Percentiles rank a stretch among this genome's conserved stretches.
Conservation (phyloP, 208 protist genomes). For the Leishmania amazonensis region DNA sequence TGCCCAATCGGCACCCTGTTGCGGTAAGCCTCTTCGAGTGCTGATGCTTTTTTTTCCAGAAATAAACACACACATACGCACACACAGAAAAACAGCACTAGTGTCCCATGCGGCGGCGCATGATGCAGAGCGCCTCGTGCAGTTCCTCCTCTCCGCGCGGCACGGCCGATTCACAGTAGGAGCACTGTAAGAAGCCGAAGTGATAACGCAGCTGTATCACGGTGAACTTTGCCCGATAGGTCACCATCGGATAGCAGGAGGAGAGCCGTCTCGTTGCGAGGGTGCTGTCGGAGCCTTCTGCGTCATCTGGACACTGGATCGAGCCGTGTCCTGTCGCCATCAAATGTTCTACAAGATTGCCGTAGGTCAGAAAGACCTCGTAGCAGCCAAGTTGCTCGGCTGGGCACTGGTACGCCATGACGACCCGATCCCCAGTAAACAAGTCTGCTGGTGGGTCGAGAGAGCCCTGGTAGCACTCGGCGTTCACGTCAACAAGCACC, state of each 20-base stretch:
- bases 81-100: neutral
- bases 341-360: slow-evolving; percentile 62
- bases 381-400: slow-evolving; percentile 34
- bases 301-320: neutral
- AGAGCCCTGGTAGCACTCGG: slow-evolving; percentile 16
- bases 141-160: slow-evolving; percentile 23
- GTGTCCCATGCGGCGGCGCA: slow-evolving; percentile 5
- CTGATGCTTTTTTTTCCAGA: neutral
- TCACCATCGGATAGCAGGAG: slow-evolving; percentile 41
- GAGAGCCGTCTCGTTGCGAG: neutral
- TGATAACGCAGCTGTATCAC: slow-evolving; percentile 34
- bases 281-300: neutral
- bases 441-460: slow-evolving; percentile 20
- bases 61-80: neutral
- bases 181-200: slow-evolving; percentile 47
- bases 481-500: slow-evolving; percentile 52
- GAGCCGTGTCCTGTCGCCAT: slow-evolving; percentile 35
- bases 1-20: neutral
- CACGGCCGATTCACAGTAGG: slow-evolving; percentile 39
- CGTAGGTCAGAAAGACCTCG: slow-evolving; percentile 61
- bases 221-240: slow-evolving; percentile 60
- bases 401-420: slow-evolving; percentile 48
- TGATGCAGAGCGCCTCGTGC: slow-evolving; percentile 37
- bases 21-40: neutral
- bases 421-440: slow-evolving; percentile 10